phyloP scores from a whole-genome alignment of 1,284 basidiomycete species.

The Malassezia arunalokei region DNA sequence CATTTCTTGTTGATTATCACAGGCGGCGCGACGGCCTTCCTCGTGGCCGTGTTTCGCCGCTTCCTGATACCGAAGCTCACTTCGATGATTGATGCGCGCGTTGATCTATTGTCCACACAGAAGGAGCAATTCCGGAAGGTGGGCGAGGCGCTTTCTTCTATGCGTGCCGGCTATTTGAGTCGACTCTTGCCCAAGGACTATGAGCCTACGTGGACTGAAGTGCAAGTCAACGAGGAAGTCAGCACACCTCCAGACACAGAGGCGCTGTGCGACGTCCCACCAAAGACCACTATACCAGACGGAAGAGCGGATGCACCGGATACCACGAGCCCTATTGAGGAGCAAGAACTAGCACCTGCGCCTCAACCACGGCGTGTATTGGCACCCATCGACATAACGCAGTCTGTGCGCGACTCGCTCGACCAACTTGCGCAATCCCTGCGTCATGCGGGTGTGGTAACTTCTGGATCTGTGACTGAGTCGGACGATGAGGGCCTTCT shows the following conservation, averaged over 20 bases:
- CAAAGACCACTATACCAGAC: conserved; percentile 7
- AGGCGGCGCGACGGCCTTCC: conserved; percentile 28
- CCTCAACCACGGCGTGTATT: conserved; percentile 7
- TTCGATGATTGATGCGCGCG: conserved; percentile 27
- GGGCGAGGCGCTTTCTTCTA: conserved; percentile 9
- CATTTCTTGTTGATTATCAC: conserved; percentile 34
- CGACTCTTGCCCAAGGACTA: conserved; percentile 7
- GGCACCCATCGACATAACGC: conserved; percentile 31
- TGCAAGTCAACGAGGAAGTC: neutral
- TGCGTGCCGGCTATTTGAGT: conserved; percentile 13
- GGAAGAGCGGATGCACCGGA: neutral
- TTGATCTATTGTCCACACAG: conserved; percentile 28
- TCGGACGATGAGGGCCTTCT: conserved; percentile 15
- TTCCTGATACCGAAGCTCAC: conserved; percentile 34
- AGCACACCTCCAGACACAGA: neutral
- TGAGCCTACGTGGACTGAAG: conserved; percentile 11
- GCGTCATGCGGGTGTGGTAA: neutral
- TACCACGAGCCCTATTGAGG: neutral
- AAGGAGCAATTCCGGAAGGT: conserved; percentile 24
- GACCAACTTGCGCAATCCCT: conserved; percentile 22
- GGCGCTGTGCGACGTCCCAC: conserved; percentile 11
- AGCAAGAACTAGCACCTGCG: neutral
- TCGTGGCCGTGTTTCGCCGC: conserved; percentile 27
- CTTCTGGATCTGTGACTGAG: conserved; percentile 18
- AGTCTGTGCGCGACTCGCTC: conserved; percentile 27